Percentiles rank a stretch among this genome's conserved stretches.
These are phyloP conservation scores for Phytophthora aleatoria DNA, from an alignment of 352 stramenopile genomes.

Conservation along the genomic window DNA sequence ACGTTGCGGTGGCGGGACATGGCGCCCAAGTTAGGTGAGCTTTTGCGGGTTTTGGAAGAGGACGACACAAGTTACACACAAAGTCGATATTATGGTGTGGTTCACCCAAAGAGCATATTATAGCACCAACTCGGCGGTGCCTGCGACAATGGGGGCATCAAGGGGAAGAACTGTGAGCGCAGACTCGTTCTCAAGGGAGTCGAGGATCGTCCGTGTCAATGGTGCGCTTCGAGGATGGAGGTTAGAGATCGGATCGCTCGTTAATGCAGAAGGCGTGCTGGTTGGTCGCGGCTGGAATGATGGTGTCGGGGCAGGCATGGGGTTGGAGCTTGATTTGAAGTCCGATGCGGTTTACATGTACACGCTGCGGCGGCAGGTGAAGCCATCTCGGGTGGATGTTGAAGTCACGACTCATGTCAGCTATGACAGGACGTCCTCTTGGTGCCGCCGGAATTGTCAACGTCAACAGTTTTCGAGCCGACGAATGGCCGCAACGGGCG, in stretches of 20 bases:
- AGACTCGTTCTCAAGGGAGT: no score
- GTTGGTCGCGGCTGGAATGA: constrained; percentile 18
- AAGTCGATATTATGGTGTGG: not conserved
- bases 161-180: no score
- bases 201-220: no score
- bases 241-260: not conserved
- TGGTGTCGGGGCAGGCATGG: constrained; percentile 12
- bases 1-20: constrained; percentile 89
- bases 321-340: constrained; percentile 19
- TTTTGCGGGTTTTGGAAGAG: not conserved
- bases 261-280: not conserved
- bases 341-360: constrained; percentile 23
- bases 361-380: constrained; percentile 3
- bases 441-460: constrained; percentile 36
- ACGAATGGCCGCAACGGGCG: constrained; percentile 8
- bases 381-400: not conserved
- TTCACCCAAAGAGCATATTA: not conserved
- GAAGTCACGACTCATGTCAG: not conserved
- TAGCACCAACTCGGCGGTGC: no score
- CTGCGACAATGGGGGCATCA: no score
- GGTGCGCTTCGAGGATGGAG: no score
- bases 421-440: not conserved
- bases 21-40: not conserved
- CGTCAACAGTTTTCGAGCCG: constrained; percentile 38
- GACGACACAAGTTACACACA: not conserved